Evolutionary conservation across 2,329 filamentous ascomycete species (phyloP).

Genomic region (Claviceps fusiformis): DNA sequence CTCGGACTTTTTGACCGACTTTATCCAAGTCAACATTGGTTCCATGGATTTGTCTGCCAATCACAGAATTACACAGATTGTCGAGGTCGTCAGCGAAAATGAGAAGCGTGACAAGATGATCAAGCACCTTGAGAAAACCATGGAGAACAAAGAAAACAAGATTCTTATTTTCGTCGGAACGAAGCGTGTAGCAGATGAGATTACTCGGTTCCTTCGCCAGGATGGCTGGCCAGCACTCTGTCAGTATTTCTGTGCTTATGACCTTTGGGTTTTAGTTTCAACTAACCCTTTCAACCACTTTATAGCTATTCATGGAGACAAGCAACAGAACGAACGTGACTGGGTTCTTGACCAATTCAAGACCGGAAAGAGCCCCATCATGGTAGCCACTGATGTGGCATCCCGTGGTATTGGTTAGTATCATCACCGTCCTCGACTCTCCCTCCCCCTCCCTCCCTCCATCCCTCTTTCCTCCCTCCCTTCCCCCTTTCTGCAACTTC

Average conservation of each 20-base stretch:
- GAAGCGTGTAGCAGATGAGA: slow-evolving; percentile 95
- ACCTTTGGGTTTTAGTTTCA: slow-evolving; percentile 24
- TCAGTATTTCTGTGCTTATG: slow-evolving; percentile 36
- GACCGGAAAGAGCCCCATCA: slow-evolving; percentile 97
- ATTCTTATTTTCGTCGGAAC: slow-evolving; percentile 85
- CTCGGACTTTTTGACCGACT: slow-evolving; percentile 81
- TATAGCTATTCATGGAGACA: slow-evolving; percentile 91
- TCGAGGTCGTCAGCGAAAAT: slow-evolving; percentile 89
- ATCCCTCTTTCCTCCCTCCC: slow-evolving; percentile 23
- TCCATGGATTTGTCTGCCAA: slow-evolving; percentile 94
- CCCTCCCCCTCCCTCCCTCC: background rate
- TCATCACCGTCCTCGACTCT: slow-evolving; percentile 21
- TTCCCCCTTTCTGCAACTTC: slow-evolving; percentile 37
- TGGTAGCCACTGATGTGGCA: slow-evolving; percentile 99
- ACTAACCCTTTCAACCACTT: background rate
- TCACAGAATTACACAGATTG: slow-evolving; percentile 93
- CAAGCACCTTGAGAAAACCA: slow-evolving; percentile 94
- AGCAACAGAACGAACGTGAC: slow-evolving; percentile 98
- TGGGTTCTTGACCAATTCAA: slow-evolving; percentile 99
- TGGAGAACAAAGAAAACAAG: slow-evolving; percentile 95
- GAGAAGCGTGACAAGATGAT: slow-evolving; percentile 98
- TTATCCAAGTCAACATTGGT: slow-evolving; percentile 97
- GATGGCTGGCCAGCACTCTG: slow-evolving; percentile 96
- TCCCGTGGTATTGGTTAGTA: slow-evolving; percentile 99
- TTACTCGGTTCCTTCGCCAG: slow-evolving; percentile 91